Percentiles rank a stretch among this genome's conserved stretches.
Evolutionary conservation across 805 yeast genomes (phyloP).

Genomic region (Torulaspora franciscae): DNA sequence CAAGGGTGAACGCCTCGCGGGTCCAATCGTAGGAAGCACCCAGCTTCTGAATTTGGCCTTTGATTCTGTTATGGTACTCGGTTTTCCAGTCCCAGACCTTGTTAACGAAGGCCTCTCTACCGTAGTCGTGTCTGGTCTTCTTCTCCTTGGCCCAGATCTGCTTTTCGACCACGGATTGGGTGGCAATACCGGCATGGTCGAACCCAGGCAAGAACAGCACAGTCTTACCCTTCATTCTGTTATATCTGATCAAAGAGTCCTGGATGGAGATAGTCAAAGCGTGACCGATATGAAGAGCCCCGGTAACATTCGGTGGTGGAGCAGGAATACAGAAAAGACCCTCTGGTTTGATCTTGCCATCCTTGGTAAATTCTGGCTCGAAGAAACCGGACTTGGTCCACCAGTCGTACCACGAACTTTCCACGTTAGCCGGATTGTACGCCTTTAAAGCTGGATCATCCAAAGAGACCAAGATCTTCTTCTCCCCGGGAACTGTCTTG

Average conservation of each 20-base stretch:
- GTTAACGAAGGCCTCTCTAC: conserved; percentile 82
- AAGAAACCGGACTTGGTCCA: conserved; percentile 88
- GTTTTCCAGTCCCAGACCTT: conserved; percentile 99
- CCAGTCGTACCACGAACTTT: conserved; percentile 97
- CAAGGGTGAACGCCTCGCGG: conserved; percentile 89
- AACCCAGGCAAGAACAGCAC: conserved; percentile 92
- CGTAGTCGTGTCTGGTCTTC: conserved; percentile 90
- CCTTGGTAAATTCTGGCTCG: conserved; percentile 73
- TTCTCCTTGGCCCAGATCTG: conserved; percentile 83
- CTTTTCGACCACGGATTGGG: conserved; percentile 97
- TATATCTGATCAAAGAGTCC: conserved; percentile 85
- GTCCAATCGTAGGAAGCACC: conserved; percentile 98
- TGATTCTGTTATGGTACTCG: conserved; percentile 81
- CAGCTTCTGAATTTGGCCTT: conserved; percentile 72
- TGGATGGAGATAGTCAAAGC: conserved; percentile 94
- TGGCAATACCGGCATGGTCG: conserved; percentile 98
- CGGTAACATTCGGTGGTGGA: conserved; percentile 99
- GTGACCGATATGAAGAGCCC: conserved; percentile 98
- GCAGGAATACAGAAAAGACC: conserved; percentile 90
- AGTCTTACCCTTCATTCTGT: conserved; percentile 96
- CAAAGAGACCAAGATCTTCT: conserved; percentile 77
- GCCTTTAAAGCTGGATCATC: conserved; percentile 94
- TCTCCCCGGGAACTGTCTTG: conserved; percentile 80
- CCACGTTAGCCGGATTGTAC: conserved; percentile 87
- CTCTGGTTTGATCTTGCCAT: conserved; percentile 72